phyloP scores from a whole-genome alignment of 176 grass and related monocot species.

The Poa annua region DNA sequence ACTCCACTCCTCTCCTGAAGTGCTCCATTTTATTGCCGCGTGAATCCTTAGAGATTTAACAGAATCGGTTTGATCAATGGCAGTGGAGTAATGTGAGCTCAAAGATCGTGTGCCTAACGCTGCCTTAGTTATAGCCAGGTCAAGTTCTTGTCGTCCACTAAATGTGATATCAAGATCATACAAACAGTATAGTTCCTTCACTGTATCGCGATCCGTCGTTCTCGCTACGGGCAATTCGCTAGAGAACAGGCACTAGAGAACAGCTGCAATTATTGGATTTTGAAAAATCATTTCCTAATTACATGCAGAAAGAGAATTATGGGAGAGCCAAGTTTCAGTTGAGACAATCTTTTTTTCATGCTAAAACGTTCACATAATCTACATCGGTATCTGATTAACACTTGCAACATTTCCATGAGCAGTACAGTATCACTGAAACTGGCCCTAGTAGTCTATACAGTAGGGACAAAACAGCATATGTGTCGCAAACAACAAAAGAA shows the following conservation, averaged over 20 bases:
- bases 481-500: not conserved
- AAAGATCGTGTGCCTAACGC: not conserved
- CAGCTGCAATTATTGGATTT: conserved; percentile 47
- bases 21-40: conserved; percentile 55
- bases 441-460: not conserved
- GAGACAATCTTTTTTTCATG: conserved; percentile 29
- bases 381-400: not conserved
- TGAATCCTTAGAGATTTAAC: conserved; percentile 21
- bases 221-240: conserved; percentile 49
- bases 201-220: conserved; percentile 42
- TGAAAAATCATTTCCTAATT: conserved; percentile 19
- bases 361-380: conserved; percentile 13
- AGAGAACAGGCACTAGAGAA: conserved; percentile 50
- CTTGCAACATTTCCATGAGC: not conserved
- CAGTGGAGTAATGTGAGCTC: conserved; percentile 19
- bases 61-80: conserved; percentile 26
- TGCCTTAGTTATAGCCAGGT: conserved; percentile 38
- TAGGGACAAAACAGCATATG: conserved; percentile 20
- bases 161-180: conserved; percentile 53
- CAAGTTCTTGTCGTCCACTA: conserved; percentile 53
- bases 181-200: conserved; percentile 31
- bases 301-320: conserved; percentile 19
- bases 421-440: conserved; percentile 28
- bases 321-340: conserved; percentile 39
- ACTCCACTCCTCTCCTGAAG: conserved; percentile 62